Evolutionary conservation across 805 yeast genomes (phyloP).

Genomic region (Isabelozyma gotoi): DNA sequence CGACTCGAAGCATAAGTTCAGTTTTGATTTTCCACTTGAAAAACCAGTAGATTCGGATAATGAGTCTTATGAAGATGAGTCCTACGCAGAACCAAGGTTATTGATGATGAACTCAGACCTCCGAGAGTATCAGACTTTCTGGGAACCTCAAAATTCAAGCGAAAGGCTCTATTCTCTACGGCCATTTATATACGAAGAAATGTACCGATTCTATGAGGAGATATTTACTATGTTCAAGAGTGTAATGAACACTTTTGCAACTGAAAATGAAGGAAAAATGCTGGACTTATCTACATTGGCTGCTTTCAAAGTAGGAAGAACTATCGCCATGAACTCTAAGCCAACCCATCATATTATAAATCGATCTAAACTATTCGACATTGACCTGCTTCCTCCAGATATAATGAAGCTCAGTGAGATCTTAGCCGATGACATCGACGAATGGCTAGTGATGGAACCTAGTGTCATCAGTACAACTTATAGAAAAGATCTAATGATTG

Average conservation of each 20-base stretch:
- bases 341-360: constrained; percentile 33
- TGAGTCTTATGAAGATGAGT: neutral
- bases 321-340: constrained; percentile 32
- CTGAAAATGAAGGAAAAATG: constrained; percentile 5
- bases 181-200: constrained; percentile 25
- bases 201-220: constrained; percentile 28
- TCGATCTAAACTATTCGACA: constrained; percentile 25
- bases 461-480: constrained; percentile 15
- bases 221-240: constrained; percentile 29
- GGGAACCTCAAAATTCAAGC: constrained; percentile 14
- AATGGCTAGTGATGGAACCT: constrained; percentile 38
- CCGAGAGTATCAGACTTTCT: neutral
- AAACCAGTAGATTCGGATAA: neutral
- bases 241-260: constrained; percentile 17
- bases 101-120: neutral
- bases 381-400: constrained; percentile 22
- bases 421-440: constrained; percentile 33
- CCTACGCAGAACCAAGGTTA: neutral
- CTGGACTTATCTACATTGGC: constrained; percentile 24
- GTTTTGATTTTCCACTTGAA: constrained; percentile 7
- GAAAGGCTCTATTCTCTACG: constrained; percentile 24
- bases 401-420: constrained; percentile 19
- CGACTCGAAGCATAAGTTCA: constrained; percentile 20
- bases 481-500: constrained; percentile 25
- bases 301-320: constrained; percentile 27